phyloP scores from a whole-genome alignment of 164 flowering plant species.

The Protea cynaroides region DNA sequence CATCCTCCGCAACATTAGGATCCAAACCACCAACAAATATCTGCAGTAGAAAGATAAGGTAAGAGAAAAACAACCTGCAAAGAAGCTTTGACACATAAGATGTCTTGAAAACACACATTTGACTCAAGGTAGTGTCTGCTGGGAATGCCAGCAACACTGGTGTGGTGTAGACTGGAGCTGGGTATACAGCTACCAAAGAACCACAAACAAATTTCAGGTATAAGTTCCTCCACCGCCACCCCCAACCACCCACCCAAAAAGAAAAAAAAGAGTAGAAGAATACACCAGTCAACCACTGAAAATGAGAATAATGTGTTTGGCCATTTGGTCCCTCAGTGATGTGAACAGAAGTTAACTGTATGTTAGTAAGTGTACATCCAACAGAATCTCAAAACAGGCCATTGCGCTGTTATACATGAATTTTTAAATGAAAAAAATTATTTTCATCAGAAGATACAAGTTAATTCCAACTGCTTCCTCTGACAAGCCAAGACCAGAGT shows the following conservation, averaged over 20 bases:
- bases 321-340: not conserved
- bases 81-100: not conserved
- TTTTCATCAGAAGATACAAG: too few species aligned
- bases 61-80: conserved; percentile 9
- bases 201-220: not conserved
- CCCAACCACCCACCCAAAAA: too few species aligned
- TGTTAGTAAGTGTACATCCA: too few species aligned
- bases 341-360: not conserved
- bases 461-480: too few species aligned
- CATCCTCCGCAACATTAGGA: conserved; percentile 83
- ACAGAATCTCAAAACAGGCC: not conserved
- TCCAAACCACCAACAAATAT: conserved; percentile 88
- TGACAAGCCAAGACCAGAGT: too few species aligned
- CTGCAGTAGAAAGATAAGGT: conserved; percentile 37
- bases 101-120: conserved; percentile 1
- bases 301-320: not conserved
- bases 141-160: conserved; percentile 58
- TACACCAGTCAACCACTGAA: not conserved
- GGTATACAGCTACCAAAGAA: conserved; percentile 58
- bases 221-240: too few species aligned
- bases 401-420: not conserved
- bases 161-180: conserved; percentile 55
- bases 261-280: too few species aligned
- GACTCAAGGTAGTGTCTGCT: conserved; percentile 77
- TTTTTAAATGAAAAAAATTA: too few species aligned